Percentiles rank a stretch among this genome's conserved stretches.
Evolutionary conservation across 192 early-diverging fungal species (phyloP).

Genomic region (Coemansia sp.): DNA sequence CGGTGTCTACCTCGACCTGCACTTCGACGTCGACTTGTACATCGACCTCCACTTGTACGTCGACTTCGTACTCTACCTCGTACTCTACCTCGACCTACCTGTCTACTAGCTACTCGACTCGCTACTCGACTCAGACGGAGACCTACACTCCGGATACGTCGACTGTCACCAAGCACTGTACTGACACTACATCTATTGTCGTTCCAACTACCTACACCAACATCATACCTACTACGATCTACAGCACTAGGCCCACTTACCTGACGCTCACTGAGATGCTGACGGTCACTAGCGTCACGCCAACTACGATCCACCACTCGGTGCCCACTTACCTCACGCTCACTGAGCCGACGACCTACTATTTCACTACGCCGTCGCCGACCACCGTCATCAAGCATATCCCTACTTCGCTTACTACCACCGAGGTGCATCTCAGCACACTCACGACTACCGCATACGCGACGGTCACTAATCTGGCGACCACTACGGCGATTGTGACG

Average conservation of each 20-base stretch:
- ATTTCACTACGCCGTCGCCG: slow-evolving; percentile 18
- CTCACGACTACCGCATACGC: slow-evolving; percentile 19
- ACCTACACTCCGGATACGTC: slow-evolving; percentile 23
- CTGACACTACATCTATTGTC: slow-evolving; percentile 34
- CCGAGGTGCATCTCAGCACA: slow-evolving; percentile 24
- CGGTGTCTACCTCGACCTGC: slow-evolving; percentile 32
- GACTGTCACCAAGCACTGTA: slow-evolving; percentile 30
- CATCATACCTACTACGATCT: slow-evolving; percentile 23
- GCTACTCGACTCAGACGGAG: slow-evolving; percentile 40
- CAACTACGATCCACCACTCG: slow-evolving; percentile 43
- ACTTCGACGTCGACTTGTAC: slow-evolving; percentile 6
- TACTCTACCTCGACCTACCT: not conserved
- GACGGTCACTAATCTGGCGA: slow-evolving; percentile 26
- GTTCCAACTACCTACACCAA: slow-evolving; percentile 30
- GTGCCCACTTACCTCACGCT: slow-evolving; percentile 44
- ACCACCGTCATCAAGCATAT: slow-evolving; percentile 32
- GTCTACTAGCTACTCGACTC: slow-evolving; percentile 21
- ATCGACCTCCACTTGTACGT: slow-evolving; percentile 36
- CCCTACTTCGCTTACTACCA: slow-evolving; percentile 32
- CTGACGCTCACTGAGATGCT: slow-evolving; percentile 33
- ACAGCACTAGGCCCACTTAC: slow-evolving; percentile 34
- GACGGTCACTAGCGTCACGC: slow-evolving; percentile 28
- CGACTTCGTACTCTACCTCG: not conserved
- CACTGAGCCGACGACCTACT: slow-evolving; percentile 29
- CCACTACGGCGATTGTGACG: slow-evolving; percentile 23